Evolutionary conservation across 1,284 basidiomycete genomes (phyloP).

Genomic region (Ganoderma sinense): DNA sequence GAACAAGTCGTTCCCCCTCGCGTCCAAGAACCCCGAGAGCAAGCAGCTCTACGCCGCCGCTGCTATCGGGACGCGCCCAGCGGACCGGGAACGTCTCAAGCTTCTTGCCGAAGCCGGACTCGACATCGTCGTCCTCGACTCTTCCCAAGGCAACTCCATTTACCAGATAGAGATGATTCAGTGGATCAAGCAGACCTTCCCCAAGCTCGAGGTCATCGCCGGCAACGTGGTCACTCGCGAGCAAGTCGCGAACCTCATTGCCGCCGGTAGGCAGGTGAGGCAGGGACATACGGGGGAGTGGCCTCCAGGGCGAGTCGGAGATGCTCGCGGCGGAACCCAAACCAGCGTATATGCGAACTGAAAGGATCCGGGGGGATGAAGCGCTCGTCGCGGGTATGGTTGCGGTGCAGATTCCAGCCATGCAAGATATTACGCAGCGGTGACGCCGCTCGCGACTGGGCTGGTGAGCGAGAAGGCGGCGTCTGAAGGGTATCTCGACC

Average conservation of each 20-base stretch:
- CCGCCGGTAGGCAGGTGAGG: conserved; percentile 64
- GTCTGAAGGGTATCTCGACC: conserved; percentile 32
- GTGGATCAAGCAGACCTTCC: conserved; percentile 92
- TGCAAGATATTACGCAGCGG: conserved; percentile 50
- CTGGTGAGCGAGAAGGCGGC: conserved; percentile 39
- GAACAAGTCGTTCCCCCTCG: conserved; percentile 97
- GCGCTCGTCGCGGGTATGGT: conserved; percentile 52
- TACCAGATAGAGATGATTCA: conserved; percentile 96
- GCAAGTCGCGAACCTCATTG: conserved; percentile 94
- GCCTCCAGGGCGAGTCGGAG: conserved; percentile 11
- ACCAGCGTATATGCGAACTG: conserved; percentile 42
- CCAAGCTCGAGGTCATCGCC: conserved; percentile 91
- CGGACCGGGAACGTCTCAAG: conserved; percentile 86
- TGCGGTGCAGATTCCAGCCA: conserved; percentile 45
- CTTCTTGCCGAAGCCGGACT: conserved; percentile 94
- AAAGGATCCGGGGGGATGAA: conserved; percentile 60
- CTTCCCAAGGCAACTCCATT: conserved; percentile 95
- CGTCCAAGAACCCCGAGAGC: conserved; percentile 89
- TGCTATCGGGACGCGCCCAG: conserved; percentile 92
- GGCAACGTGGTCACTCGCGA: conserved; percentile 99
- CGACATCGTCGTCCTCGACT: conserved; percentile 96
- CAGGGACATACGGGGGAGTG: conserved; percentile 18
- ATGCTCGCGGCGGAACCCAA: conserved; percentile 25
- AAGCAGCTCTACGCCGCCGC: conserved; percentile 99
- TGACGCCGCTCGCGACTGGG: conserved; percentile 52